These are phyloP conservation scores for Dioszegia crocea DNA, from an alignment of 768 basidiomycete species.

Conservation along the genomic window DNA sequence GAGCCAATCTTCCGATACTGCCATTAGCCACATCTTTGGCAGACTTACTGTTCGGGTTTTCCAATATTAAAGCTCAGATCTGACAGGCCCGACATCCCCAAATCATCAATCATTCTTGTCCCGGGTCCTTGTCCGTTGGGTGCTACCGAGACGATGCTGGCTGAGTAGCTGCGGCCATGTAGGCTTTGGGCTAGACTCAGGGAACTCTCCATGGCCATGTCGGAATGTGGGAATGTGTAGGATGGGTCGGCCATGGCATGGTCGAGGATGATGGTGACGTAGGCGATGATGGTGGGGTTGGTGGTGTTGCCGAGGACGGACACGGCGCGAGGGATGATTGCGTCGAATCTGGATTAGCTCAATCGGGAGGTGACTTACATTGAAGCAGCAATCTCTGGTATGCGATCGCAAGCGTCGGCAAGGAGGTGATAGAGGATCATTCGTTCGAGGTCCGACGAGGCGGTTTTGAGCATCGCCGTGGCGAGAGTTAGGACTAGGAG, in stretches of 20 bases:
- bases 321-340: conserved; percentile 31
- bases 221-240: conserved; percentile 22
- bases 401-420: conserved; percentile 63
- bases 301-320: conserved; percentile 30
- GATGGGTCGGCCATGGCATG: conserved; percentile 27
- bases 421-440: conserved; percentile 74
- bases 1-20: neutral
- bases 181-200: conserved; percentile 5
- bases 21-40: neutral
- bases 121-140: conserved; percentile 3
- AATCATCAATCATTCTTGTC: conserved; percentile 31
- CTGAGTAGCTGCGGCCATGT: conserved; percentile 18
- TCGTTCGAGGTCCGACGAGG: conserved; percentile 73
- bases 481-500: conserved; percentile 71
- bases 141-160: conserved; percentile 14
- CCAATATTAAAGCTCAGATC: conserved; percentile 32
- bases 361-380: conserved; percentile 57
- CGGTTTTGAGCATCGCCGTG: conserved; percentile 67
- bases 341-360: conserved; percentile 27
- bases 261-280: conserved; percentile 28
- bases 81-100: conserved; percentile 40
- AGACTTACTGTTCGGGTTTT: conserved; percentile 38
- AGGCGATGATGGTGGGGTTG: conserved; percentile 21
- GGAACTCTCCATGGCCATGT: conserved; percentile 2
- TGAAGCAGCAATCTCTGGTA: conserved; percentile 69